phyloP scores from a whole-genome alignment of 2,329 filamentous ascomycete species.

The Shiraia bambusicola region DNA sequence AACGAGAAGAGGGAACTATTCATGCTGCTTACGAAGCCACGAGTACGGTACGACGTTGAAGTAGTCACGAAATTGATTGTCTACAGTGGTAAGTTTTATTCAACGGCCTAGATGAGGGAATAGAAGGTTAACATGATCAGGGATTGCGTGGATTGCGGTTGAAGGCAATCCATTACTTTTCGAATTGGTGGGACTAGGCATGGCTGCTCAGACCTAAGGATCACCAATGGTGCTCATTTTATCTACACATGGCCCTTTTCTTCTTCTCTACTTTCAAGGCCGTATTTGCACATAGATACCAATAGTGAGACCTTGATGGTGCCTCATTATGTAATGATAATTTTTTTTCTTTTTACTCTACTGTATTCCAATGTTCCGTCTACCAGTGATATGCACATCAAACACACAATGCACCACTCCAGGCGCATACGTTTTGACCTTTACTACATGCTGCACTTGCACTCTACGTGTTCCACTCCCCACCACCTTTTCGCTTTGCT shows the following conservation, averaged over 20 bases:
- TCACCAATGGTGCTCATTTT: too few species aligned
- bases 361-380: background rate
- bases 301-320: too few species aligned
- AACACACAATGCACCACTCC: slow-evolving; percentile 64
- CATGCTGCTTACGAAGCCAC: slow-evolving; percentile 76
- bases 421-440: slow-evolving; percentile 62
- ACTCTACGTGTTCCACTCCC: slow-evolving; percentile 8
- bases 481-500: background rate
- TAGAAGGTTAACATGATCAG: slow-evolving; percentile 47
- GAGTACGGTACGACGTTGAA: slow-evolving; percentile 96
- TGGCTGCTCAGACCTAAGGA: slow-evolving; percentile 20
- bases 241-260: too few species aligned
- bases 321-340: background rate
- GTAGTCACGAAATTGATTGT: slow-evolving; percentile 96
- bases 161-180: slow-evolving; percentile 75
- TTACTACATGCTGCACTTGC: slow-evolving; percentile 52
- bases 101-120: background rate
- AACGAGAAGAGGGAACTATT: slow-evolving; percentile 68
- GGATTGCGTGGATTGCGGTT: slow-evolving; percentile 80
- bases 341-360: background rate
- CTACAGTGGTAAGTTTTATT: slow-evolving; percentile 71
- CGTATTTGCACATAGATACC: background rate
- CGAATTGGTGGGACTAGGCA: slow-evolving; percentile 58
- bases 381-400: slow-evolving; percentile 49
- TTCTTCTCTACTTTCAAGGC: background rate